Percentiles rank a stretch among this genome's conserved stretches.
phyloP scores from a whole-genome alignment of 768 basidiomycete genomes.

The Rhodotorula diobovata region DNA sequence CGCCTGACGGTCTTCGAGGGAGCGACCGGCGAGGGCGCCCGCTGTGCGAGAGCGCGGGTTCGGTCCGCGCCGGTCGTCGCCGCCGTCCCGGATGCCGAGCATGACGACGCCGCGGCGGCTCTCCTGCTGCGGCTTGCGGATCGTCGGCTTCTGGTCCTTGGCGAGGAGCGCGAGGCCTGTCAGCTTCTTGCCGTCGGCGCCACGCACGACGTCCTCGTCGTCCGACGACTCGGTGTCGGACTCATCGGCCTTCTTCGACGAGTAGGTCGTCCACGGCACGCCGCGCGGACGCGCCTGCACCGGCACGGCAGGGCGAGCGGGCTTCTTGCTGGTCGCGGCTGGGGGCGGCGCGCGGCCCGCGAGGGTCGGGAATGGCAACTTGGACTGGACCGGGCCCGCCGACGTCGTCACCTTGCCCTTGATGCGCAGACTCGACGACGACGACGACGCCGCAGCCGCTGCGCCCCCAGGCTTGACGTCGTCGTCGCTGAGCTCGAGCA shows the following conservation, averaged over 20 bases:
- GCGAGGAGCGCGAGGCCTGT: conserved; percentile 39
- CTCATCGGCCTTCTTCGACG: conserved; percentile 21
- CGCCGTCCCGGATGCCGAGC: not conserved
- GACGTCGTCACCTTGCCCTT: conserved; percentile 9
- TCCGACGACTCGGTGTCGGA: conserved; percentile 26
- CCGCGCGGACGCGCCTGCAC: conserved; percentile 18
- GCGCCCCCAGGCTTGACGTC: not conserved
- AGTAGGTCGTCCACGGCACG: conserved; percentile 40
- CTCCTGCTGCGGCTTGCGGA: conserved; percentile 43
- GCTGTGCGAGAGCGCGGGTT: not conserved
- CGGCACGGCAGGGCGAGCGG: not conserved
- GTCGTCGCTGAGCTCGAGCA: conserved; percentile 30
- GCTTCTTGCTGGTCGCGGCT: not conserved
- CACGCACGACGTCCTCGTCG: conserved; percentile 21
- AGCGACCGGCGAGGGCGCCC: not conserved
- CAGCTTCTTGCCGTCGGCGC: conserved; percentile 45
- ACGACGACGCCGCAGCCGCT: not conserved
- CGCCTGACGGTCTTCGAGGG: conserved; percentile 31
- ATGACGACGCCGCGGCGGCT: conserved; percentile 61
- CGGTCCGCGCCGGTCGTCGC: not conserved
- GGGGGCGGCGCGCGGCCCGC: not conserved
- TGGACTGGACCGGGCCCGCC: conserved; percentile 10
- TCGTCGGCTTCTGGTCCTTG: conserved; percentile 46
- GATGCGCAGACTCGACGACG: conserved; percentile 8
- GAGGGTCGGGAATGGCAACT: conserved; percentile 5